These are phyloP conservation scores for Nakazawaea laoshanensis DNA, from an alignment of 805 yeast genomes.

Conservation along the genomic window DNA sequence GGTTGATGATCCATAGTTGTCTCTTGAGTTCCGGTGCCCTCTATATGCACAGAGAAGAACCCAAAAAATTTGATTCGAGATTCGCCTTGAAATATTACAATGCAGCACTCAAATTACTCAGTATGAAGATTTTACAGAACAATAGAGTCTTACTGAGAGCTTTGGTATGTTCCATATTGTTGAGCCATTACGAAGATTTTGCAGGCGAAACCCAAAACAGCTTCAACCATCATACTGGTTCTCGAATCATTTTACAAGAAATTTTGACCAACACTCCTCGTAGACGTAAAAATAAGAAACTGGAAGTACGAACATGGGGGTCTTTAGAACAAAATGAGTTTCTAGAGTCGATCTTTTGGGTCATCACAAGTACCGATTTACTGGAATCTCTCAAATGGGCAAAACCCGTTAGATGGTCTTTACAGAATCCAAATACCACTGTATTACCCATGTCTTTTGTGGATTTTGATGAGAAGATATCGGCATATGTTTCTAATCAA, in stretches of 20 bases:
- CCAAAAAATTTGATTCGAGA: slow-evolving; percentile 8
- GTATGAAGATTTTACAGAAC: slow-evolving; percentile 10
- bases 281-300: slow-evolving; percentile 1
- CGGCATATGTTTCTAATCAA: slow-evolving; percentile 4
- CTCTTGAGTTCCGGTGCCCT: slow-evolving; percentile 13
- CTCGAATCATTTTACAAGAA: slow-evolving; percentile 12
- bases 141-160: slow-evolving; percentile 7
- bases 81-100: slow-evolving; percentile 12
- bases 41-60: slow-evolving; percentile 10
- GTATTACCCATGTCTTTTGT: slow-evolving; percentile 2
- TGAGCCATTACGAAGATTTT: slow-evolving; percentile 10
- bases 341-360: slow-evolving; percentile 9
- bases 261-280: slow-evolving; percentile 2
- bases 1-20: slow-evolving; percentile 10
- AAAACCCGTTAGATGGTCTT: slow-evolving; percentile 8
- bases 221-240: slow-evolving; percentile 11
- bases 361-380: slow-evolving; percentile 10
- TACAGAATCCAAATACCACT: slow-evolving; percentile 11
- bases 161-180: slow-evolving; percentile 10
- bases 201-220: slow-evolving; percentile 8
- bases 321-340: slow-evolving; percentile 8
- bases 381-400: slow-evolving; percentile 10
- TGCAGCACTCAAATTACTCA: slow-evolving; percentile 12
- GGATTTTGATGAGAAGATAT: slow-evolving; percentile 5
- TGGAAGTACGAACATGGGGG: slow-evolving; percentile 1